phyloP scores from a whole-genome alignment of 805 yeast species.

The Lachancea thermotolerans region DNA sequence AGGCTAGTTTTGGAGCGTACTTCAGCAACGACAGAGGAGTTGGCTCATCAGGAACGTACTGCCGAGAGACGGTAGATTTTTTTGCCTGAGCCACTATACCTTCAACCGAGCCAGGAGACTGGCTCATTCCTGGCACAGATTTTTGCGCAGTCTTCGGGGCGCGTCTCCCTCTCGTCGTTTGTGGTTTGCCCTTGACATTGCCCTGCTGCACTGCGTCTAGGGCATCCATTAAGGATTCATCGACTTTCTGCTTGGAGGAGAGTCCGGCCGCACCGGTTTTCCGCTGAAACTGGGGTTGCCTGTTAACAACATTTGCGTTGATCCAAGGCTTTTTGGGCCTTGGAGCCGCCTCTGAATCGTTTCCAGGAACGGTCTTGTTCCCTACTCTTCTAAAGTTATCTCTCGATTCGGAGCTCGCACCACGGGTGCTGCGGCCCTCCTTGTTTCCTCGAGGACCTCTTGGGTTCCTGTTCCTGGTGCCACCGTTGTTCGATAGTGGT shows the following conservation, averaged over 20 bases:
- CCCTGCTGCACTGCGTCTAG: constrained; percentile 8
- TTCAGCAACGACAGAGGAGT: constrained; percentile 22
- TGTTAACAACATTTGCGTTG: constrained; percentile 14
- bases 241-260: constrained; percentile 1
- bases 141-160: constrained; percentile 6
- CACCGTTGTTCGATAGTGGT: neutral
- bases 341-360: neutral
- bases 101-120: constrained; percentile 1
- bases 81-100: constrained; percentile 6
- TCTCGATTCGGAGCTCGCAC: constrained; percentile 3
- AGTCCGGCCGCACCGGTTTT: constrained; percentile 6
- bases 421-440: neutral
- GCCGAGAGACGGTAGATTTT: constrained; percentile 6
- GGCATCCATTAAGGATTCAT: constrained; percentile 13
- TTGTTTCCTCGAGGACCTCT: neutral
- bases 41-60: constrained; percentile 21
- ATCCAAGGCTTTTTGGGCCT: constrained; percentile 11
- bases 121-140: constrained; percentile 13
- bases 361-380: constrained; percentile 1
- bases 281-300: constrained; percentile 17
- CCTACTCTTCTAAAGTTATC: constrained; percentile 1
- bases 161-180: constrained; percentile 1
- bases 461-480: neutral
- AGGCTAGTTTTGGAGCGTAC: constrained; percentile 18
- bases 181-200: neutral